Conservation (phyloP, 2,329 filamentous ascomycete genomes). For the Diaporthe eres region DNA sequence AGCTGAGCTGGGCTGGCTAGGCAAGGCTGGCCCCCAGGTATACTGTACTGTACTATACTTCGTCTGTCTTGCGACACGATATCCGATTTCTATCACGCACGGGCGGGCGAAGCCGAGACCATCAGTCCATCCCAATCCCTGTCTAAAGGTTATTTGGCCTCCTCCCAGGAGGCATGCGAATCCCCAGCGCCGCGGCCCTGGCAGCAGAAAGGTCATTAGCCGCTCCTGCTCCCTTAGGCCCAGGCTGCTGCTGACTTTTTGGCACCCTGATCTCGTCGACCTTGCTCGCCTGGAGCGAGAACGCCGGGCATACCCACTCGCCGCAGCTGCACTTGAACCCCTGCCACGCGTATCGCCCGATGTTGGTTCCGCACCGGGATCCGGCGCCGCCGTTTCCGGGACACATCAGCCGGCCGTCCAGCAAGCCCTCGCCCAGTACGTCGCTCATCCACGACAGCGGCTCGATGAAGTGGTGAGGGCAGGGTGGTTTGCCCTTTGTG, state of each 20-base stretch:
- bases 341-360: constrained; percentile 97
- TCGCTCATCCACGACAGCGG: constrained; percentile 95
- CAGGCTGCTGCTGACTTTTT: constrained; percentile 29
- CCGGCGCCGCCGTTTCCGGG: constrained; percentile 65
- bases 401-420: constrained; percentile 89
- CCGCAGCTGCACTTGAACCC: constrained; percentile 93
- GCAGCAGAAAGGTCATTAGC: constrained; percentile 43
- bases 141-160: constrained; percentile 49
- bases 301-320: constrained; percentile 91
- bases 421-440: constrained; percentile 82
- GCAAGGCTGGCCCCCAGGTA: background rate
- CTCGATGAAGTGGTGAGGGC: constrained; percentile 91
- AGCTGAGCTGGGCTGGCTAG: background rate
- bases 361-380: constrained; percentile 81
- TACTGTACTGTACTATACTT: background rate
- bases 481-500: constrained; percentile 55
- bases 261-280: constrained; percentile 76
- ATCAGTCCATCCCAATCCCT: no score
- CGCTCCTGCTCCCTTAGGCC: constrained; percentile 33
- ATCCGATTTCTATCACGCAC: background rate
- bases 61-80: background rate
- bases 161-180: constrained; percentile 68
- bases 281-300: constrained; percentile 85
- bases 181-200: constrained; percentile 57
- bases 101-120: background rate